Evolutionary conservation across 2,329 filamentous ascomycete species (phyloP), one percentile per base, ranked within the genome.

Genomic region (Cytospora piceicola): DNA sequence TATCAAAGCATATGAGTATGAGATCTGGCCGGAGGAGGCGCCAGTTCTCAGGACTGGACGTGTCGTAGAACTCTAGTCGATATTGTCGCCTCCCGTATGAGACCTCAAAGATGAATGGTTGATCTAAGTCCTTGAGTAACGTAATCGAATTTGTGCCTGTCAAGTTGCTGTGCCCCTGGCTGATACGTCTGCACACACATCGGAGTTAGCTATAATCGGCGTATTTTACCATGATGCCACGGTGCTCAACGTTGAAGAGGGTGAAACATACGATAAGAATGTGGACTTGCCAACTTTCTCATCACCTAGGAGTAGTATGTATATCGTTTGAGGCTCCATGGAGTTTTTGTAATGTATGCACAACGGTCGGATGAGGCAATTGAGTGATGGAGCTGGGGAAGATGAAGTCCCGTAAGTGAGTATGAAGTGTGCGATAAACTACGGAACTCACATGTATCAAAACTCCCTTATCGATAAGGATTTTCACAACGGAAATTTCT

Each of bases 1-100:
- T 87, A 71, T 88, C 86, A 71, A 85, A 89, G 75, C 86, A 88
- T 65, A 88, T 75, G 32, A 88, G 76, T 59, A 88, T 76, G 34
- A 88, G 76, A 72, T 89, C 82, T 0, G 87, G 87, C 17, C 80
- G 79, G 22, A 88, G 76, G n/a, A 83, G 76, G 56, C 78, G 81
- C 87, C 87, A 89, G 72, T 81, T 84, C 29, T 85, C 82, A 5
- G 86, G 85, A 70, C 80, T 81, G 11, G 83, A 81, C 1, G 86
- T 88, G 72, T 89, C 87, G 69, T 82, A 83, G 70, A 88, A 87
- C 71, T 87, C 83, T 68, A 89, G 79, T 30, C 83, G 80, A 71
- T 84, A 86, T 11, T 77, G 74, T 15, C 77, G 72, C 55, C 77
- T 81, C 69, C 78, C 77, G 51, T 80, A 79, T 61, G 76, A 77